Base-by-base conservation (phyloP, 257 asterid species). In the Fraxinus americana region DNA sequence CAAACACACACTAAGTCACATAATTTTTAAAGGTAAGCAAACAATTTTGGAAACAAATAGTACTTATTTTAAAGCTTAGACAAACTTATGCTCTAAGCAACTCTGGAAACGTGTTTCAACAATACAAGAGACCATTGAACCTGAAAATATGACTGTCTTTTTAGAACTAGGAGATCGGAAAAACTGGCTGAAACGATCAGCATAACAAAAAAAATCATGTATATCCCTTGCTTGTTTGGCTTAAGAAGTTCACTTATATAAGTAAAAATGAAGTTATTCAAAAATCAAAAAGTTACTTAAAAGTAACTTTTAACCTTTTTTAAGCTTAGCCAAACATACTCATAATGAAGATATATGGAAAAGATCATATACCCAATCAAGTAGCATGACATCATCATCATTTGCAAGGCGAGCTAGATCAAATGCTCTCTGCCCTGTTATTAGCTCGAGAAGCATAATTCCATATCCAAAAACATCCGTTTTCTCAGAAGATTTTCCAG, bases 391-490 rank as follows among this genome's bases (percentile, higher is more conserved):
- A 77, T 88, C 90, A 11, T 88, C 90, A 45, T 88, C 90, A 57
- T 88, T 88, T 19, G 90, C 92, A 54, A 86, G 92, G 50, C 90
- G 91, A 39, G 90, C 92, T 12, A 88, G 88, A 70, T 88, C 92
- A 23, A 88, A 86, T 0, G 92, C 92, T 45, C 90, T 74, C 83
- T 88, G 92, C 30, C 92, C 92, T 0, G 92, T 88, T 45, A 88
- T 86, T 72, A 88, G 85, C 84, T 88, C 92, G 17, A 88, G 90
- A 75, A 88, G 92, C 92, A 86, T 86, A 70, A 88, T 86, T 19
- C 92, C 92, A 34, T 86, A 88, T 8, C 92, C 92, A 68, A 88
- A 88, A 71, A 88, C 91, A 59, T 88, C 91, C 0, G 91, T 88
- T 71, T 88, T 88, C 87, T 88, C 91, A 0, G 91, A 88, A 17